Evolutionary conservation across 768 basidiomycete genomes (phyloP), one percentile per base, ranked within the genome.

Genomic region (Boletus edulis): DNA sequence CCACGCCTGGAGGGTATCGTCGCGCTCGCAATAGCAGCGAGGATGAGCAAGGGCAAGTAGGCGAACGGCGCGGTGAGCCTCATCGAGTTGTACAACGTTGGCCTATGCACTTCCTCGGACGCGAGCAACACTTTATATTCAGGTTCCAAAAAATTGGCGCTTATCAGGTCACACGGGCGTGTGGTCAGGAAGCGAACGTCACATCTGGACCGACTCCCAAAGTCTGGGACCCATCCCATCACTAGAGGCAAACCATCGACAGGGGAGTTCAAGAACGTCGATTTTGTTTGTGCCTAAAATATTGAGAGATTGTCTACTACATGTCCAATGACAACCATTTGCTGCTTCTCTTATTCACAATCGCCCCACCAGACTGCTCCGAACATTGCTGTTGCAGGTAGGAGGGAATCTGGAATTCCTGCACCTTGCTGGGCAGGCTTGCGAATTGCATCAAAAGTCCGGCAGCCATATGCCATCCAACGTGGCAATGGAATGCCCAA

Each of bases 401-500:
- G 35, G 71, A 61, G 3, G 75, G 75, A 17, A 75, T 62, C 34
- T 67, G 57, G 31, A 75, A 67, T 51, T 65, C 58, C 32, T 71
- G 68, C 38, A 73, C 65, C 53, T 66, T 49, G 18, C 66, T 68
- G 10, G 75, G 75, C 54, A 76, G 60, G 45, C 67, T 71, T 54
- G 72, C 74, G 48, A 78, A 62, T 54, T 74, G 74, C 71, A 78
- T 71, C 40, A 78, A 35, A 29, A 78, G 60, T 9, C 76, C 76
- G 0, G 73, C 67, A 0, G 73, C 71, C 72, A 75, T 76, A 55
- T 74, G 71, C 74, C 73, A 73, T 46, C 54, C 63, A 59, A 65
- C 64, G 56, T 75, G 78, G 37, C 77, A 78, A 59, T 78, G 77
- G 64, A 79, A 74, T 1, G 75, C 74, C 77, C 77, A 79, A 38